Conservation (phyloP, 2,329 filamentous ascomycete genomes). For the Cyphellophora attinorum region DNA sequence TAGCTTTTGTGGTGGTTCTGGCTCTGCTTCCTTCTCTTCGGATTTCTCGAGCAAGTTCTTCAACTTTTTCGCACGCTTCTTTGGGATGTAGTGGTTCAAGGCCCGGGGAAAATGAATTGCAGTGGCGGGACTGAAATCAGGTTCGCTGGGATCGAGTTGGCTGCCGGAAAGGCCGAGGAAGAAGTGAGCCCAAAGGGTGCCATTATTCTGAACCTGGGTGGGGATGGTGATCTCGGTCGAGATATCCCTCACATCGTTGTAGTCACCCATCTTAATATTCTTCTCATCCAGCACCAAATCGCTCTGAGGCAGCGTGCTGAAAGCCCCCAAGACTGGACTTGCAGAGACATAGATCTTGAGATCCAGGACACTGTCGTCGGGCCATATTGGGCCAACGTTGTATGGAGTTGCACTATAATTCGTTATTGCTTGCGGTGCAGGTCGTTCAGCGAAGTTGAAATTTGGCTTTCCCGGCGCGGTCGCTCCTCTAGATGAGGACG, state of each 20-base stretch:
- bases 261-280: slow-evolving; percentile 69
- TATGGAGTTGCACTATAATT: slow-evolving; percentile 57
- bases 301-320: slow-evolving; percentile 56
- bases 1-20: slow-evolving; percentile 52
- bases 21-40: slow-evolving; percentile 30
- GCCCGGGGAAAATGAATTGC: slow-evolving; percentile 80
- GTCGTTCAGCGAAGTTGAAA: slow-evolving; percentile 56
- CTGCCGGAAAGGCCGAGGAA: slow-evolving; percentile 71
- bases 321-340: slow-evolving; percentile 57
- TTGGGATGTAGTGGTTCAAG: slow-evolving; percentile 78
- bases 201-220: slow-evolving; percentile 73
- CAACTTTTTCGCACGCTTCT: slow-evolving; percentile 82
- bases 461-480: slow-evolving; percentile 29
- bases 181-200: slow-evolving; percentile 90
- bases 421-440: slow-evolving; percentile 47
- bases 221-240: slow-evolving; percentile 73
- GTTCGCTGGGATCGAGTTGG: slow-evolving; percentile 63
- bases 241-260: slow-evolving; percentile 65
- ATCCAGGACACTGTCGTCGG: slow-evolving; percentile 66
- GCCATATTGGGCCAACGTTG: slow-evolving; percentile 79
- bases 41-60: slow-evolving; percentile 64
- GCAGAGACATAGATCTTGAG: slow-evolving; percentile 77
- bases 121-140: slow-evolving; percentile 61
- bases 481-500: slow-evolving; percentile 3
- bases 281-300: slow-evolving; percentile 71